Conservation (phyloP, 306 rosid genomes). For the Hippophae gyantsensis region DNA sequence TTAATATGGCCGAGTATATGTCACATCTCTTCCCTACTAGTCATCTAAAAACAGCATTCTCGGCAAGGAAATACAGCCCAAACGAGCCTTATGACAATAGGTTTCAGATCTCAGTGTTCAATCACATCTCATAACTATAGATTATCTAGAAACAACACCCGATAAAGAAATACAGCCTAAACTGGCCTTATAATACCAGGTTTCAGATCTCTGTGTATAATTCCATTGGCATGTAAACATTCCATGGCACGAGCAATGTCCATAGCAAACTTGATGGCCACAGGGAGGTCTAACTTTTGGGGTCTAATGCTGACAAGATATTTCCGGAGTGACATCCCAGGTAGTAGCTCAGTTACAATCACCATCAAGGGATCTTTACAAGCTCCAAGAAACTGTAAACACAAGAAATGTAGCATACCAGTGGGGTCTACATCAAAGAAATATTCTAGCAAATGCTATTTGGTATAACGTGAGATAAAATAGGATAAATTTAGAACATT, state of each 20-base stretch:
- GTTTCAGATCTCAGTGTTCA: neutral
- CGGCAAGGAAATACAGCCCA: too few species aligned
- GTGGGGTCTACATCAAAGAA: constrained; percentile 12
- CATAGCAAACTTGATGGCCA: constrained; percentile 68
- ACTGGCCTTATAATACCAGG: constrained; percentile 51
- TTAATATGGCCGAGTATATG: too few species aligned
- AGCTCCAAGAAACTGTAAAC: constrained; percentile 85
- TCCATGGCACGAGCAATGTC: constrained; percentile 96
- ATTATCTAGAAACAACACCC: constrained; percentile 9
- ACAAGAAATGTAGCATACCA: constrained; percentile 13
- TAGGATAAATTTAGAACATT: neutral
- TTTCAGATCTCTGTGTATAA: constrained; percentile 92
- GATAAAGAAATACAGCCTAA: constrained; percentile 9
- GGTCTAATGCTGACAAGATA: constrained; percentile 67
- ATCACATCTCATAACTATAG: neutral
- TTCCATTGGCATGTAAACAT: constrained; percentile 94
- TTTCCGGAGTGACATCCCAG: constrained; percentile 92
- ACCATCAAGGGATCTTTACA: constrained; percentile 98
- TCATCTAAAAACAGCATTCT: too few species aligned
- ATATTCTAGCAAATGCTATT: neutral
- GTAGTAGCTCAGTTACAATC: constrained; percentile 88
- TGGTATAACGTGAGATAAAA: constrained; percentile 7
- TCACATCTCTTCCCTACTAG: too few species aligned
- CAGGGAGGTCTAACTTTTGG: constrained; percentile 39
- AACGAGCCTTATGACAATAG: too few species aligned